Base-by-base conservation (phyloP, 2,329 filamentous ascomycete species). In the Alternaria ventricosa region DNA sequence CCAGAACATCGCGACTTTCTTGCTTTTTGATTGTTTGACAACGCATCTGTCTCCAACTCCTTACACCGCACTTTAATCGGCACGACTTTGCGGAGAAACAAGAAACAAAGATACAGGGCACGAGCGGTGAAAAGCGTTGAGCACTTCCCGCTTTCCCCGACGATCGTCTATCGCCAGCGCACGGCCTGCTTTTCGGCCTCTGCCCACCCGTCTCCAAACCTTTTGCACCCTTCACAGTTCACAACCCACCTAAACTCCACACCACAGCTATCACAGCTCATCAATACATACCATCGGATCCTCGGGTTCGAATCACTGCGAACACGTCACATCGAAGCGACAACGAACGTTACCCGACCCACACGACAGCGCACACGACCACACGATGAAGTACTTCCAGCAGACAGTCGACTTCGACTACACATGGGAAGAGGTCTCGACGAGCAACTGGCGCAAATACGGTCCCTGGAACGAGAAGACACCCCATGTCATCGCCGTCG, bases 381-480 rank as follows among this genome's bases (percentile, higher is more conserved):
- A 60, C 55, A 65, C 61, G 15, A 98, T 99, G 96, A 97, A 96
- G 87, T 92, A 98, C 83, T 98, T 98, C 78, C 92, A 93, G 73
- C 96, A 93, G 76, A 85, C 86, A 43, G 92, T 93, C 82, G 94
- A 93, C 65, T 99, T 96, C 84, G 88, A 97, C 84, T 99, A 99
- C 86, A 97, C 95, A 49, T 99, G 96, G 96, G 93, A 97, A 77
- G 95, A 98, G 82, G 96, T 99, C 36, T 97, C 94, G 25, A 94
- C 93, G 13, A 94, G 92, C 79, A 99, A 99, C 87, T 99, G 96
- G 96, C 91, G 90, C 73, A 99, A 99, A 82, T 99, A 99, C 84
- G 96, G 93, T 76, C 95, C 95, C 20, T 98, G 96, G 95, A 99
- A 99, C 85, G 92, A 97, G 81, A 96, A 97, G 84, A 94, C 92